Evolutionary conservation across 2,329 filamentous ascomycete genomes (phyloP).

Genomic region (Tolypocladium amazonense): DNA sequence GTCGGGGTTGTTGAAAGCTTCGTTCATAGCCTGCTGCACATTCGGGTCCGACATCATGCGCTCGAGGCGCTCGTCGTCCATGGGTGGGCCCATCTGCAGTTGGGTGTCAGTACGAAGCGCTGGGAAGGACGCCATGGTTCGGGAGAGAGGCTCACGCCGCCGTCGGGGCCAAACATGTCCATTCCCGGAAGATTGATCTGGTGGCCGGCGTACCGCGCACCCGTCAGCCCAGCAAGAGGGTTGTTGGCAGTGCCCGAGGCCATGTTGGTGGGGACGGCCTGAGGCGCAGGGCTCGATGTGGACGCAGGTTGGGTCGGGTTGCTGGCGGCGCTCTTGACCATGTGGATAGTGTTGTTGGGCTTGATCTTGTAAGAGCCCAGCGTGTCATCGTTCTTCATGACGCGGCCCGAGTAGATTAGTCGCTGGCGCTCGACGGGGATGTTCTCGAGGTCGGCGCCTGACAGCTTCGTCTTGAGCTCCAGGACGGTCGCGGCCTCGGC

Average conservation of each 20-base stretch:
- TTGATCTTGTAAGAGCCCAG: slow-evolving; percentile 88
- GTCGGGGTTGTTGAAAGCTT: slow-evolving; percentile 89
- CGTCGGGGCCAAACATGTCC: slow-evolving; percentile 86
- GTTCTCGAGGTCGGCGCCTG: slow-evolving; percentile 71
- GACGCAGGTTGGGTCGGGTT: slow-evolving; percentile 45
- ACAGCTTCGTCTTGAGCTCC: slow-evolving; percentile 84
- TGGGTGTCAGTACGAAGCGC: slow-evolving; percentile 10
- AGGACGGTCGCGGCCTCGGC: slow-evolving; percentile 63
- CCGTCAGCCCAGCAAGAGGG: slow-evolving; percentile 79
- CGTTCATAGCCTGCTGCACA: slow-evolving; percentile 79
- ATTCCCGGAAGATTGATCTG: slow-evolving; percentile 71
- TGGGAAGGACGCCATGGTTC: background rate
- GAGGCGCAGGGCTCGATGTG: slow-evolving; percentile 28
- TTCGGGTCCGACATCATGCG: slow-evolving; percentile 83
- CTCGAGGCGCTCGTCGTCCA: slow-evolving; percentile 70
- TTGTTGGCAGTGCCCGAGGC: slow-evolving; percentile 79
- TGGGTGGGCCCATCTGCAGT: slow-evolving; percentile 75
- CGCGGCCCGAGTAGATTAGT: slow-evolving; percentile 92
- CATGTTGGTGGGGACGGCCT: slow-evolving; percentile 59
- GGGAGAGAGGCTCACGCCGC: slow-evolving; percentile 57
- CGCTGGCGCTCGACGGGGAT: slow-evolving; percentile 82
- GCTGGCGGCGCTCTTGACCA: slow-evolving; percentile 93
- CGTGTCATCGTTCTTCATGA: slow-evolving; percentile 89
- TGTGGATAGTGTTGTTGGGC: slow-evolving; percentile 86
- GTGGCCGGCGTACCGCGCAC: slow-evolving; percentile 87